phyloP scores from a whole-genome alignment of 495 filamentous ascomycete species.

The Talaromyces liani region DNA sequence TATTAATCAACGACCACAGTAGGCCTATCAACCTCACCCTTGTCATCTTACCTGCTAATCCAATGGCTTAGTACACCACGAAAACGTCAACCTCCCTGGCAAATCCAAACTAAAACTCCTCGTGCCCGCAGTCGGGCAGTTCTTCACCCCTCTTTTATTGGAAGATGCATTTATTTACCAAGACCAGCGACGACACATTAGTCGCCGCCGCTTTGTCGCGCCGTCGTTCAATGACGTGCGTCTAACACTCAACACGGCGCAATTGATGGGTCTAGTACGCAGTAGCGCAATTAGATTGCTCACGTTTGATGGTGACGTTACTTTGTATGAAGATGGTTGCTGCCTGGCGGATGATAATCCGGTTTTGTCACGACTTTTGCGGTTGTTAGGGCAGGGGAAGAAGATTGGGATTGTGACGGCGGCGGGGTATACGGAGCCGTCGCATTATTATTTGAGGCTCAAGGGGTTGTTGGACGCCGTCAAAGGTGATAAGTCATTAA shows the following conservation, averaged over 20 bases:
- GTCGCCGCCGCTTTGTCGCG: slow-evolving; percentile 84
- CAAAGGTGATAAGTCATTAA: slow-evolving; percentile 50
- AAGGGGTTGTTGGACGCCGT: slow-evolving; percentile 79
- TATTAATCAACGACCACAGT: slow-evolving; percentile 90
- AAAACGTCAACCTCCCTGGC: slow-evolving; percentile 49
- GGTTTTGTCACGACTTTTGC: slow-evolving; percentile 70
- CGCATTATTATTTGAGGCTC: slow-evolving; percentile 75
- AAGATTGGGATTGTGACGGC: slow-evolving; percentile 94
- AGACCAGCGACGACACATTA: slow-evolving; percentile 77
- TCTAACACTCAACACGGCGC: slow-evolving; percentile 87
- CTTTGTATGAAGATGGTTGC: slow-evolving; percentile 89
- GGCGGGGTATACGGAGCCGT: slow-evolving; percentile 85
- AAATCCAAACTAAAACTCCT: slow-evolving; percentile 88
- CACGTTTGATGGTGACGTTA: slow-evolving; percentile 97
- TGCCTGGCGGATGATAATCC: slow-evolving; percentile 65
- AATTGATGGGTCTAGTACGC: slow-evolving; percentile 75
- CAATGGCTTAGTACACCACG: slow-evolving; percentile 57
- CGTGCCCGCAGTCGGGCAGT: slow-evolving; percentile 79
- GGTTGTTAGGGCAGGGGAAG: slow-evolving; percentile 51
- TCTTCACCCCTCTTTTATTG: slow-evolving; percentile 82
- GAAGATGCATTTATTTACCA: slow-evolving; percentile 89
- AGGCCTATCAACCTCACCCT: slow-evolving; percentile 16
- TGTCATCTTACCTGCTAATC: not conserved
- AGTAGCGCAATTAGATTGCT: slow-evolving; percentile 60
- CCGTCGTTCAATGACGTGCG: slow-evolving; percentile 98